These are phyloP conservation scores for Vicia faba DNA, from an alignment of 306 rosid genomes.

Conservation along the genomic window DNA sequence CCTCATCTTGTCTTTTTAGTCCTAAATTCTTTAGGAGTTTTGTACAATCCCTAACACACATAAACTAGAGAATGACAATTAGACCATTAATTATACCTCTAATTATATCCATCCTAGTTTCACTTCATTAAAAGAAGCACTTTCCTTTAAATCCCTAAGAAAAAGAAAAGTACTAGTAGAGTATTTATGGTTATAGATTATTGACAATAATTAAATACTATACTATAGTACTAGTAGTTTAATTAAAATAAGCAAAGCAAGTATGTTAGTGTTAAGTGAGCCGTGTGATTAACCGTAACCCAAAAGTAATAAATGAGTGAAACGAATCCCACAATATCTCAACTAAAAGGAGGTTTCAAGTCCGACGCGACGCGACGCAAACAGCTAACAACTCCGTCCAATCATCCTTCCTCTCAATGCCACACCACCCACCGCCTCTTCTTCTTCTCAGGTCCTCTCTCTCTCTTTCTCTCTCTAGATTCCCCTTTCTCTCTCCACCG, in stretches of 20 bases:
- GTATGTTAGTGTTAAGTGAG: not conserved
- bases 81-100: too few species aligned
- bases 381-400: conserved; percentile 4
- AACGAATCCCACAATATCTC: not conserved
- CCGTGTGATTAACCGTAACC: conserved; percentile 10
- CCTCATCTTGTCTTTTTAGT: too few species aligned
- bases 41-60: too few species aligned
- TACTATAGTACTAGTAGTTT: too few species aligned
- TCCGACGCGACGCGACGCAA: conserved; percentile 22
- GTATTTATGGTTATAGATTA: too few species aligned
- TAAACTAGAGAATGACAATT: too few species aligned
- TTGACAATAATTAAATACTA: too few species aligned
- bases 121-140: too few species aligned
- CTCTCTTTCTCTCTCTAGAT: not conserved
- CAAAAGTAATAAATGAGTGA: not conserved
- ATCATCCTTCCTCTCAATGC: conserved; percentile 2
- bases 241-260: not conserved
- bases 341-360: not conserved
- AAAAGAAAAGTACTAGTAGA: too few species aligned
- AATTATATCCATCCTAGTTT: too few species aligned
- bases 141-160: too few species aligned
- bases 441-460: not conserved
- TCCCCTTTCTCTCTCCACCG: not conserved
- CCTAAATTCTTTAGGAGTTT: too few species aligned
- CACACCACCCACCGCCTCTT: conserved; percentile 9